Evolutionary conservation across 345 rosid species (phyloP).

Genomic region (Anacardium occidentale): DNA sequence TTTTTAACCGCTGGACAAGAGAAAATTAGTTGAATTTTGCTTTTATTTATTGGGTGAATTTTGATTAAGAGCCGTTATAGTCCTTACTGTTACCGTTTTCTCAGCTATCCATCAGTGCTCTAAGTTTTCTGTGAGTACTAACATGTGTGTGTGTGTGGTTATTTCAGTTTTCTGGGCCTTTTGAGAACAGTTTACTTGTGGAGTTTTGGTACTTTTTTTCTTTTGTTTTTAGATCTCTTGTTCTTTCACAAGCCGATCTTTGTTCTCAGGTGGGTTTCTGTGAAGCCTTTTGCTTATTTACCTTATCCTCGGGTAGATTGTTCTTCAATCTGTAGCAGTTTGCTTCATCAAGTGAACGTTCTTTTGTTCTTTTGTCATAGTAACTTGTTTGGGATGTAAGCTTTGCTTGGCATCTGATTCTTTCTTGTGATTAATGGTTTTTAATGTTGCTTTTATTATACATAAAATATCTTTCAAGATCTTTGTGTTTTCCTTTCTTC

Average conservation of each 20-base stretch:
- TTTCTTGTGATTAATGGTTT: slow-evolving; percentile 29
- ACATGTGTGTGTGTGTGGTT: not conserved
- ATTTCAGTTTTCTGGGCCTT: not conserved
- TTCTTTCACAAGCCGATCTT: not conserved
- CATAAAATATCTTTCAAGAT: slow-evolving; percentile 7
- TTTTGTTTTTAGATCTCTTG: not conserved
- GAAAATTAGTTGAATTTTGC: not conserved
- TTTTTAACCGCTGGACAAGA: not conserved
- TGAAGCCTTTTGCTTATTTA: slow-evolving; percentile 11
- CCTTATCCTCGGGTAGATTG: slow-evolving; percentile 22
- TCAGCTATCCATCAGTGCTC: slow-evolving; percentile 2
- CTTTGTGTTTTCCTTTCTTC: slow-evolving; percentile 15
- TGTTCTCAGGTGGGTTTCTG: not conserved
- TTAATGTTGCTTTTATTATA: slow-evolving; percentile 26
- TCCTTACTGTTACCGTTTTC: not conserved
- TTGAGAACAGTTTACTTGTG: not conserved
- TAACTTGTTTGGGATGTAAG: slow-evolving; percentile 17
- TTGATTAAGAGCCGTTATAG: not conserved
- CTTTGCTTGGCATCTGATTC: slow-evolving; percentile 24
- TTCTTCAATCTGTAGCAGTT: slow-evolving; percentile 28
- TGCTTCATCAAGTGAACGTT: slow-evolving; percentile 34
- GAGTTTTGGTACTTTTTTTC: not conserved
- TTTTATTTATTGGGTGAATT: not conserved
- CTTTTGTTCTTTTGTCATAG: slow-evolving; percentile 28
- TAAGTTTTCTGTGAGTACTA: not conserved